phyloP scores from a whole-genome alignment of 352 stramenopile species.

The Globisporangium orthogonon region DNA sequence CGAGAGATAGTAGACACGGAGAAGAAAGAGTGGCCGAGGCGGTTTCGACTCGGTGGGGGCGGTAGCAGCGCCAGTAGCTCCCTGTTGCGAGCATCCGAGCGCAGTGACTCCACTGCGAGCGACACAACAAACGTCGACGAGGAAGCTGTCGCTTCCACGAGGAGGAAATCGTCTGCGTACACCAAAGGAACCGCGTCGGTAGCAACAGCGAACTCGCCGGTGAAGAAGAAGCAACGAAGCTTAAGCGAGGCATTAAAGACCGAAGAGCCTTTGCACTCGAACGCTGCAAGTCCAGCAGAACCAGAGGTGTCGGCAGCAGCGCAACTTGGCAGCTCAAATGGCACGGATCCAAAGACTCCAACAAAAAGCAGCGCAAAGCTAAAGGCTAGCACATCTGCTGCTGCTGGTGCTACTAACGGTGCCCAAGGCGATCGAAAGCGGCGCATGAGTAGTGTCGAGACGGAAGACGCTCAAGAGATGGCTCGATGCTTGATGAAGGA shows the following conservation, averaged over 20 bases:
- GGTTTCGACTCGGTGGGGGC: constrained; percentile 10
- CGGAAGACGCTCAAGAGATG: neutral
- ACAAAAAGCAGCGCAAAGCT: constrained; percentile 1
- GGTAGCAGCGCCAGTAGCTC: neutral
- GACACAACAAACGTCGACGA: constrained; percentile 3
- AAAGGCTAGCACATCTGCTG: neutral
- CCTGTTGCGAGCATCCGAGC: neutral
- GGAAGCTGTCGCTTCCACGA: neutral
- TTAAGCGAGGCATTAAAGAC: neutral
- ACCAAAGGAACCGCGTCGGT: neutral
- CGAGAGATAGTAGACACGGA: neutral
- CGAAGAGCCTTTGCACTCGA: neutral
- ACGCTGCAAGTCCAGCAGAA: neutral
- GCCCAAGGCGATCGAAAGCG: neutral
- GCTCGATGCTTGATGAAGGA: neutral
- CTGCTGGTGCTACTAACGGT: neutral
- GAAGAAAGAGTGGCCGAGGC: constrained; percentile 15
- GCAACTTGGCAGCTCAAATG: neutral
- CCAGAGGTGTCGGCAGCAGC: too few relatives aligned
- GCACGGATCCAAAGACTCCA: neutral
- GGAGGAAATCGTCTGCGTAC: neutral
- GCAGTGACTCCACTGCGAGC: constrained; percentile 3
- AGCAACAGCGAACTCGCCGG: neutral
- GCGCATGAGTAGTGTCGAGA: neutral
- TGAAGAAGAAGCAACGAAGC: neutral